Base-by-base conservation (phyloP, 2,329 filamentous ascomycete species). In the Cercospora janseana region DNA sequence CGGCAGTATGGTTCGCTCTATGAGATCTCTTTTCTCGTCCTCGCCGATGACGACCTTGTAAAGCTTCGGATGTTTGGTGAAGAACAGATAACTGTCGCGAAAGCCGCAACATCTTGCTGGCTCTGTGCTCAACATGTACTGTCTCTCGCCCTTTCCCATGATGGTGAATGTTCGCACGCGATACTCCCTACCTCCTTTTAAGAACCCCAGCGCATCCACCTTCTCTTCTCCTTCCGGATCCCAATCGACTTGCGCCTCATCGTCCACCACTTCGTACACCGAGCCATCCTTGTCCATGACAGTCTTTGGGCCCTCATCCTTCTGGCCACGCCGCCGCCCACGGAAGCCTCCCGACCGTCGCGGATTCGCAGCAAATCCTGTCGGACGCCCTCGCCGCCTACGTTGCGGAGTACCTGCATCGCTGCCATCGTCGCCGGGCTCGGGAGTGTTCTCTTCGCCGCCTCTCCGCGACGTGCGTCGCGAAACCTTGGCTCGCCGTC, bases 11-110 rank as follows among this genome's bases (percentile, higher is more conserved):
- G 94, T 87, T 54, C 93, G 84, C 60, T 94, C 89, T 65, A 98
- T 98, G 75, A 98, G 81, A 70, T 97, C 91, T 54, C 86, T 84
- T 75, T 98, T 98, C 71, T 95, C 92, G n/a, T 93, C 86, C 59
- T 98, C 93, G 62, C 91, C 90, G 49, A 97, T 88, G 63, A 98
- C 95, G 64, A 98, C 95, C 75, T 98, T 98, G 80, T 90, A 93
- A 10, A 98, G 85, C 64, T 90, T 85, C 67, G 88, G 87, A 72
- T 98, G 93, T 72, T 97, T 98, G 57, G 93, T 94, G 77, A 98
- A 98, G 78, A 98, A 96, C 20, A 98, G 81, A 66, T 98, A 98
- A 58, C 91, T 96, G 76, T 98, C 93, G 60, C 93, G 81, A 78
- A 98, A 98, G 12, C 93, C 93, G 48, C 95, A 91, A 64, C 93